phyloP scores from a whole-genome alignment of 371 early-diverging fungal species.

The Mortierella sp. region DNA sequence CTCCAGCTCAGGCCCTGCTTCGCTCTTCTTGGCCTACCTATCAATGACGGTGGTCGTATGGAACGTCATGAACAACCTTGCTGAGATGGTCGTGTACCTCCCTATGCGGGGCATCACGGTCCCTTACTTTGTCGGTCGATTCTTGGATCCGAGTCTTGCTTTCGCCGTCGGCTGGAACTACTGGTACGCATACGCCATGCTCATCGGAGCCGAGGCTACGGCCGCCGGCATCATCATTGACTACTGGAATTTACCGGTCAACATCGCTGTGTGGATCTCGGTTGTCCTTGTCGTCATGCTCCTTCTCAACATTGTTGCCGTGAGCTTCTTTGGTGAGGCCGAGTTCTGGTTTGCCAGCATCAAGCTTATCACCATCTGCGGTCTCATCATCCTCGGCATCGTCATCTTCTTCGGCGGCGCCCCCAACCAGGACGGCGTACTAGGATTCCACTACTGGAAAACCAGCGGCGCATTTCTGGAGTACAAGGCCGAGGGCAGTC shows the following conservation, averaged over 20 bases:
- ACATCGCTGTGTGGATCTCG: constrained; percentile 39
- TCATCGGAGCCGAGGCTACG: constrained; percentile 82
- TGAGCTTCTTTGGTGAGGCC: constrained; percentile 65
- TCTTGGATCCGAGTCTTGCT: constrained; percentile 85
- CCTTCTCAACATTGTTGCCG: constrained; percentile 48
- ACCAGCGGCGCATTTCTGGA: constrained; percentile 41
- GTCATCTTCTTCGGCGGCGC: constrained; percentile 81
- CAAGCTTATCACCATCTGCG: constrained; percentile 69
- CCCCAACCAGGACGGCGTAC: constrained; percentile 81
- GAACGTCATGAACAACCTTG: constrained; percentile 84
- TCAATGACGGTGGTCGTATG: constrained; percentile 86
- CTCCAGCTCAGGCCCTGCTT: constrained; percentile 82
- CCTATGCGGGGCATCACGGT: constrained; percentile 89
- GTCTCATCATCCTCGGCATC: constrained; percentile 81
- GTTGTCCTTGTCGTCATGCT: constrained; percentile 48
- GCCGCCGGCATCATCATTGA: constrained; percentile 74
- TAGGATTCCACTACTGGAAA: constrained; percentile 65
- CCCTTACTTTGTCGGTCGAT: constrained; percentile 80
- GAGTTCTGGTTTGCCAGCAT: constrained; percentile 72
- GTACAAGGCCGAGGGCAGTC: constrained; percentile 50
- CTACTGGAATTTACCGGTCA: constrained; percentile 76
- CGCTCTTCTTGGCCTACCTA: constrained; percentile 80
- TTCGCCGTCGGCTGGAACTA: constrained; percentile 91
- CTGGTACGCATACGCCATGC: constrained; percentile 82
- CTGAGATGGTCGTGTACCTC: constrained; percentile 87